Conservation (phyloP, 148 eudicot species). For the Spergularia marina region DNA sequence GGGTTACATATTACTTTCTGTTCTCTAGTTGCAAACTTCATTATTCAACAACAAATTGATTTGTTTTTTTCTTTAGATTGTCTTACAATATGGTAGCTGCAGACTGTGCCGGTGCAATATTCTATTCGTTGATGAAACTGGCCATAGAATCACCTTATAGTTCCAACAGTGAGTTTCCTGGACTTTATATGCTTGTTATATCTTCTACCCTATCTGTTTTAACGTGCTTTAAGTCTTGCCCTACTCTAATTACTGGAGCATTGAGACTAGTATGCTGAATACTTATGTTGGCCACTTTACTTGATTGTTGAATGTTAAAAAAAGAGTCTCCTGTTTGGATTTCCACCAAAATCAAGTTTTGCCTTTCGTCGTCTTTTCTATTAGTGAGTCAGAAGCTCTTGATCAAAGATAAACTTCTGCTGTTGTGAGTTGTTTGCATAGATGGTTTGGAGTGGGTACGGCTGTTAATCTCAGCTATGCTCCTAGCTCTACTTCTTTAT, state of each 20-base stretch:
- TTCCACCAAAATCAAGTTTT: background rate
- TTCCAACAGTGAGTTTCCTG: conserved; percentile 56
- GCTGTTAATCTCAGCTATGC: background rate
- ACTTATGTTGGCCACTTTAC: too few relatives aligned
- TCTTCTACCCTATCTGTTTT: background rate
- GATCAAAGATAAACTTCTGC: too few relatives aligned
- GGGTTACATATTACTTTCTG: background rate
- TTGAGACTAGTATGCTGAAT: too few relatives aligned
- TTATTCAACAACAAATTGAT: background rate
- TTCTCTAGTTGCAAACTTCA: background rate
- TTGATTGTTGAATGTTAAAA: too few relatives aligned
- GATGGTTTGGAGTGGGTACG: too few relatives aligned
- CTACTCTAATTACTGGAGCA: background rate
- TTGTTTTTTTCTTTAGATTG: conserved; percentile 40
- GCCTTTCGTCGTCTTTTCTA: background rate
- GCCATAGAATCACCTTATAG: conserved; percentile 59
- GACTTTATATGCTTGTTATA: background rate
- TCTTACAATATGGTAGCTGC: conserved; percentile 73
- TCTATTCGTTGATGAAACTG: conserved; percentile 80
- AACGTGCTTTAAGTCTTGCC: background rate
- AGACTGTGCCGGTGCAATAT: conserved; percentile 85
- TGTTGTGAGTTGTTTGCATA: too few relatives aligned
- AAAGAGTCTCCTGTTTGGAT: background rate
- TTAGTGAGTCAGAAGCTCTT: too few relatives aligned
- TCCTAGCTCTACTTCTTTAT: background rate